These are phyloP conservation scores for Malassezia furfur DNA, from an alignment of 1,284 basidiomycete genomes.

Conservation along the genomic window DNA sequence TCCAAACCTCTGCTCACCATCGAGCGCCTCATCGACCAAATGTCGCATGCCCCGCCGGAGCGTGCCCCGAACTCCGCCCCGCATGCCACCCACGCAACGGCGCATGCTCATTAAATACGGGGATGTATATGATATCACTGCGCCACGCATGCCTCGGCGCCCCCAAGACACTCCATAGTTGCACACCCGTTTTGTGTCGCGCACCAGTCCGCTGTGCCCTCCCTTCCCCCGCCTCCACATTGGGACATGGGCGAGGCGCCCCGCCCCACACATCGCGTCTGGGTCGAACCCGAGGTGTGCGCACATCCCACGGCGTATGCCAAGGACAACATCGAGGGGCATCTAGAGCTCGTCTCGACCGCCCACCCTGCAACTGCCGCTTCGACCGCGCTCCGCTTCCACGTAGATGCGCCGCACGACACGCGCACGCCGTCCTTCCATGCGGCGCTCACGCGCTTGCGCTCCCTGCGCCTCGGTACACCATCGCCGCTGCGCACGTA, in stretches of 20 bases:
- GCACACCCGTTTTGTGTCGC: no score
- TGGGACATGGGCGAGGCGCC: no score
- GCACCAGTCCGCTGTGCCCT: no score
- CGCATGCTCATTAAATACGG: not conserved
- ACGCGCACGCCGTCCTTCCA: slow-evolving; percentile 39
- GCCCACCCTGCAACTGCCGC: not conserved
- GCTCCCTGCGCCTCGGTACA: slow-evolving; percentile 26
- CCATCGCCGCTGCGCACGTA: not conserved
- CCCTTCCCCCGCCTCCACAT: no score
- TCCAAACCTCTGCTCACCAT: slow-evolving; percentile 31
- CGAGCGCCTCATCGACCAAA: slow-evolving; percentile 27
- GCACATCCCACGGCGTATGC: slow-evolving; percentile 77
- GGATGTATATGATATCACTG: slow-evolving; percentile 1
- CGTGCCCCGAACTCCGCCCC: not conserved
- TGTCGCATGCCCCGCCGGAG: not conserved
- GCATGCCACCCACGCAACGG: not conserved
- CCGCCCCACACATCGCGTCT: not conserved
- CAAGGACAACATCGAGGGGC: slow-evolving; percentile 67
- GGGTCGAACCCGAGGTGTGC: slow-evolving; percentile 20
- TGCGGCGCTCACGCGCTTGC: slow-evolving; percentile 12
- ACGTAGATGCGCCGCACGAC: not conserved
- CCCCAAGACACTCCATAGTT: no score
- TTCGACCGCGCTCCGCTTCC: not conserved
- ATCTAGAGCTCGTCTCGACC: not conserved
- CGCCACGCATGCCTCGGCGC: no score